Evolutionary conservation across 495 filamentous ascomycete species (phyloP), one percentile per base, ranked within the genome.

Genomic region (Penicillium bialowiezense): DNA sequence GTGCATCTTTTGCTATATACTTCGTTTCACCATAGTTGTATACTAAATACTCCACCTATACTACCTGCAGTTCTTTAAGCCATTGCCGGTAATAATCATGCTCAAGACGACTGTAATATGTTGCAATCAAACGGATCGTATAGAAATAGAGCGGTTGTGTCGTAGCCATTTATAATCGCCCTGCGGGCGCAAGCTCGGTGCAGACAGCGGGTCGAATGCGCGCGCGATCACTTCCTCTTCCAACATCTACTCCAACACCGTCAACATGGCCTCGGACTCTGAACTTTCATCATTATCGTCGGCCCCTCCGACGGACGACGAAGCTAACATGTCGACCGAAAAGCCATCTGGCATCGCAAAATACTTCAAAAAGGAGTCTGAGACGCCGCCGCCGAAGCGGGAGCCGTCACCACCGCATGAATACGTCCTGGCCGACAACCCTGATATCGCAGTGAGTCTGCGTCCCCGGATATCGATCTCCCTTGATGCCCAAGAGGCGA

Each of bases 391-490:
- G 24, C 75, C 83, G 50, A 86, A 86, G 73, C 78, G 90, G 55
- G 81, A 83, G 42, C 83, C 89, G 23, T 92, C 90, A 57, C 91
- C 91, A 60, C 84, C 88, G 5, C 91, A 96, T 69, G 89, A 91
- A 77, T 87, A 87, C 69, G 85, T 91, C 17, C 64, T 96, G 33
- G 89, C 89, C 48, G 91, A 97, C 68, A 91, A 93, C 69, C 74
- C 86, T 41, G 85, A 89, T 59, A 86, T 97, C 71, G 85, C 91
- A 53, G 90, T 95, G 79, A 75, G 90, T 84, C 35, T 55, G 12
- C 7, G 54, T 49, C 24, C 23, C 2, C 40, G 7, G 7, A 35
- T 43, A 12, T n/a, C 10, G n/a, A 35, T 17, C 13, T n/a, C 19
- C 15, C 3, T 17, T n/a, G 41, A 21, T 43, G 17, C n/a, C 41